These are phyloP conservation scores for Diplotaxis tenuifolia DNA, from an alignment of 345 rosid species.

Conservation along the genomic window DNA sequence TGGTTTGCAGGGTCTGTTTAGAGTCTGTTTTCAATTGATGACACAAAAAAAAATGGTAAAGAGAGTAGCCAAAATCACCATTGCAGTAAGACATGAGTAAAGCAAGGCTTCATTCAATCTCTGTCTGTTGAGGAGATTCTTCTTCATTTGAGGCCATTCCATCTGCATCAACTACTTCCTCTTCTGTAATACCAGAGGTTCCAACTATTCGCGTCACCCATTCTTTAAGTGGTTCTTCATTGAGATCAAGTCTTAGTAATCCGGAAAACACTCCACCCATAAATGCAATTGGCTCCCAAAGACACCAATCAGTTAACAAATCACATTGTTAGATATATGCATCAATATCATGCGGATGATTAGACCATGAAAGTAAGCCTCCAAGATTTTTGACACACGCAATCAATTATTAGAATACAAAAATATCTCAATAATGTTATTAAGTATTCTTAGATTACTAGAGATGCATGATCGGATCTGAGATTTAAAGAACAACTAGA, in stretches of 20 bases:
- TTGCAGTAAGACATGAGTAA: too few relatives aligned
- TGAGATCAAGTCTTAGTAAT: constrained; percentile 35
- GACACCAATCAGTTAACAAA: constrained; percentile 5
- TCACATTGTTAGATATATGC: not conserved
- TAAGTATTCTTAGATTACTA: too few relatives aligned
- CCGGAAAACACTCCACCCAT: constrained; percentile 44
- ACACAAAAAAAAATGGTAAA: too few relatives aligned
- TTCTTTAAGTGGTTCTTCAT: constrained; percentile 39
- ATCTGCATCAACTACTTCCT: constrained; percentile 24
- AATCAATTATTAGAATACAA: not conserved
- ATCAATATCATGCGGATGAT: not conserved
- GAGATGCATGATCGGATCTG: too few relatives aligned
- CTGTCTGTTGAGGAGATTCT: constrained; percentile 40
- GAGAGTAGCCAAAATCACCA: too few relatives aligned
- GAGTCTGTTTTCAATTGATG: too few relatives aligned
- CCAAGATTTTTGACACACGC: not conserved
- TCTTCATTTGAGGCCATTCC: constrained; percentile 22
- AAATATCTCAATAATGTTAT: too few relatives aligned
- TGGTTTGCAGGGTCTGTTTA: too few relatives aligned
- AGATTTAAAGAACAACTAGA: too few relatives aligned
- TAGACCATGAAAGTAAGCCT: not conserved
- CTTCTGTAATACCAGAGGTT: constrained; percentile 36
- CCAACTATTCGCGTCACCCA: constrained; percentile 40
- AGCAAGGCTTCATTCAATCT: constrained; percentile 39
- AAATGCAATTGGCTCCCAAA: constrained; percentile 42